These are phyloP conservation scores for Chrysanthemum makinoi DNA, from an alignment of 129 eudicot species.

Conservation along the genomic window DNA sequence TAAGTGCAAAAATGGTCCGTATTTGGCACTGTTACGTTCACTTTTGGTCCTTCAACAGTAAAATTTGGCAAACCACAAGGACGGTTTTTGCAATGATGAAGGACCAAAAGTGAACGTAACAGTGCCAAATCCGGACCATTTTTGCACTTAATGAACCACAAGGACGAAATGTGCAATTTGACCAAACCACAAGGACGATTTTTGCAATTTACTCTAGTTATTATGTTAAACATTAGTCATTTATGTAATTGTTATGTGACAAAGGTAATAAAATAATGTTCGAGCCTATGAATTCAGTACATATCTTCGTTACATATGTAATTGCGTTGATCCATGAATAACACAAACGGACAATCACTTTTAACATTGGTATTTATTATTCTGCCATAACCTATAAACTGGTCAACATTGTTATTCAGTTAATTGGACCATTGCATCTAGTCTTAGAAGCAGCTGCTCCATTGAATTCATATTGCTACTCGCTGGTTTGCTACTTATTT, in stretches of 20 bases:
- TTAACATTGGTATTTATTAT: neutral
- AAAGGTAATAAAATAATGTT: constrained; percentile 31
- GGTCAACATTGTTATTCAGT: neutral
- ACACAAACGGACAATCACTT: neutral
- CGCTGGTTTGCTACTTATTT: neutral
- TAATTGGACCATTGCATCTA: neutral
- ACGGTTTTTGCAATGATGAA: too few species aligned
- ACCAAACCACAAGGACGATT: too few species aligned
- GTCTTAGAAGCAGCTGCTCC: constrained; percentile 1
- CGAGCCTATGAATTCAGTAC: constrained; percentile 13
- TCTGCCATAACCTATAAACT: neutral
- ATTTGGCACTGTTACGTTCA: too few species aligned
- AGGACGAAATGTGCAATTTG: too few species aligned
- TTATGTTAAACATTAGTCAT: constrained; percentile 4
- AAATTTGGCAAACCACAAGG: too few species aligned
- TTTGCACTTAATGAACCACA: too few species aligned
- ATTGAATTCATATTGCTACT: neutral
- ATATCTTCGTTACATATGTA: neutral
- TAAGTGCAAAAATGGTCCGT: too few species aligned
- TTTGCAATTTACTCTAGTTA: too few species aligned
- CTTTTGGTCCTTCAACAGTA: too few species aligned
- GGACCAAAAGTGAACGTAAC: too few species aligned
- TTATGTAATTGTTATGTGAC: constrained; percentile 32
- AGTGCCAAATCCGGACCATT: too few species aligned
- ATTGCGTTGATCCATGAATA: constrained; percentile 12